Percentiles rank a stretch among this genome's conserved stretches.
Conservation (phyloP, 805 yeast genomes). For the Candida succiphila region DNA sequence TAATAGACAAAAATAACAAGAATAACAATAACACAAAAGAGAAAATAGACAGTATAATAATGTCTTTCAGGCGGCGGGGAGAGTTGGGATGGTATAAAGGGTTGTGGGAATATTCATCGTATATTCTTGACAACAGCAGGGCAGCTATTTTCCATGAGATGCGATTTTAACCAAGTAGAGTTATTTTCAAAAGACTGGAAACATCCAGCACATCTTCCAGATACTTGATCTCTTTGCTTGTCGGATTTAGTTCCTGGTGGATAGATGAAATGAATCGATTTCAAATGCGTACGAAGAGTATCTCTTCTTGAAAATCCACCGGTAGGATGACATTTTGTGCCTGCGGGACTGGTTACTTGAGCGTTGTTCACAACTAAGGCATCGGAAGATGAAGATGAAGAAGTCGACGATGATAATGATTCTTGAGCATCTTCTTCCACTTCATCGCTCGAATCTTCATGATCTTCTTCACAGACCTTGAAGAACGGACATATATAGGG, state of each 20-base stretch:
- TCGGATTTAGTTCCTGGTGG: conserved; percentile 42
- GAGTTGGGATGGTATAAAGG: conserved; percentile 36
- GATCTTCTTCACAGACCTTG: conserved; percentile 9
- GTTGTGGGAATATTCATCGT: conserved; percentile 19
- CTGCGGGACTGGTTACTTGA: conserved; percentile 5
- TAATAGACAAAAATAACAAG: too few species aligned
- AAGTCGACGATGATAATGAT: too few species aligned
- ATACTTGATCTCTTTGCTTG: conserved; percentile 28
- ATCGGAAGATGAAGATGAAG: too few species aligned
- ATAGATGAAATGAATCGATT: conserved; percentile 45
- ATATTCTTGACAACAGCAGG: conserved; percentile 13
- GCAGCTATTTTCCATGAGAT: conserved; percentile 41
- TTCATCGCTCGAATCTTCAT: not conserved
- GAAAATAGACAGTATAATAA: conserved; percentile 2
- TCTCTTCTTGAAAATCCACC: conserved; percentile 54
- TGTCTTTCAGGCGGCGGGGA: conserved; percentile 27
- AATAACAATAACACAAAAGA: too few species aligned
- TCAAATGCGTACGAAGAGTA: conserved; percentile 48
- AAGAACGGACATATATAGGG: conserved; percentile 50
- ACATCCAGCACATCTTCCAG: conserved; percentile 48
- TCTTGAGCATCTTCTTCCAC: too few species aligned
- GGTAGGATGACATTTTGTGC: conserved; percentile 40
- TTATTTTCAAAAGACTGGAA: conserved; percentile 38
- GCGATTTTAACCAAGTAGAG: conserved; percentile 41
- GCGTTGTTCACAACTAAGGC: too few species aligned